phyloP scores from a whole-genome alignment of 176 grass and related monocot species.

The Oryza glumipatula region DNA sequence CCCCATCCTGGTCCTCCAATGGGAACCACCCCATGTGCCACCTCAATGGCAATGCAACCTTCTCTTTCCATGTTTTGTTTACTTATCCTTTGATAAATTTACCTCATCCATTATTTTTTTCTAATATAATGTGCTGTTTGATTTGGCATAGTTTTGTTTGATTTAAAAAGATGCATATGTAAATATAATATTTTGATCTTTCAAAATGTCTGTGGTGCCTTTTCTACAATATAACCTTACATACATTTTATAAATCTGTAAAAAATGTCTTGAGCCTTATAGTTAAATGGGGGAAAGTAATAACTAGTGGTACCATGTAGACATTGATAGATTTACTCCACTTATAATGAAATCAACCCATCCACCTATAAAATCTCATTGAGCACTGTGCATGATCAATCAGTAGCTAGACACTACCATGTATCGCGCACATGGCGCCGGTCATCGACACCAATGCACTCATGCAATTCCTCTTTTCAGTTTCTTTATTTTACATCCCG shows the following conservation, averaged over 20 bases:
- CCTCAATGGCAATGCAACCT: neutral
- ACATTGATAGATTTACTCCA: neutral
- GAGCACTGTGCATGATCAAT: conserved; percentile 45
- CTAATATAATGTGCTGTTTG: neutral
- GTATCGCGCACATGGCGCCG: conserved; percentile 50
- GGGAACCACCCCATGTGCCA: conserved; percentile 1
- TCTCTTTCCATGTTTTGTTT: neutral
- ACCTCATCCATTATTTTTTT: neutral
- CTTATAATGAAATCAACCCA: neutral
- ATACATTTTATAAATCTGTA: neutral
- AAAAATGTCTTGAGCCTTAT: neutral
- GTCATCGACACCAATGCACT: conserved; percentile 42
- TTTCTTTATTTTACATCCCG: conserved; percentile 1
- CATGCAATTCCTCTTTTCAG: neutral
- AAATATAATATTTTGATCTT: neutral
- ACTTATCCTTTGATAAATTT: neutral
- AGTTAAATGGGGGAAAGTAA: neutral
- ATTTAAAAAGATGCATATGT: neutral
- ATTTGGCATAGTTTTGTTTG: neutral
- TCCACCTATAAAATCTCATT: conserved; percentile 20
- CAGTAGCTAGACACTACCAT: conserved; percentile 51
- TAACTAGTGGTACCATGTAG: neutral
- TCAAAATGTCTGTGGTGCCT: neutral
- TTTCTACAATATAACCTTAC: neutral
- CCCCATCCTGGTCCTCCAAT: neutral